Percentiles rank a stretch among this genome's conserved stretches.
These are phyloP conservation scores for Colletotrichum kahawae DNA, from an alignment of 2,329 filamentous ascomycete genomes.

Conservation along the genomic window DNA sequence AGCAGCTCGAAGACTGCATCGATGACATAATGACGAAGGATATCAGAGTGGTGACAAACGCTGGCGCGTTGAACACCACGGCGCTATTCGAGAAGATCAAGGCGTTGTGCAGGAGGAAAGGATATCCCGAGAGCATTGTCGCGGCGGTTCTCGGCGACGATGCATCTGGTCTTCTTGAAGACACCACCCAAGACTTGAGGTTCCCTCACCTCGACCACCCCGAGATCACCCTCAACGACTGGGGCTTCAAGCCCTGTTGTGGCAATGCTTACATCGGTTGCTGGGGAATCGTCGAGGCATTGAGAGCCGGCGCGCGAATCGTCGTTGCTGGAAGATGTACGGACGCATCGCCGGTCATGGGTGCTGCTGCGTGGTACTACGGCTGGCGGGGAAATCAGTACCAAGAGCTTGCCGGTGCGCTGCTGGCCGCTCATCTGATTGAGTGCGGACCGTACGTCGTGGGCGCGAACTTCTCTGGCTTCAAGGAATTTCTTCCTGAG, in stretches of 20 bases:
- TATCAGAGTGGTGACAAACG: slow-evolving; percentile 43
- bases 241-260: slow-evolving; percentile 28
- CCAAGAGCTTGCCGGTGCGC: slow-evolving; percentile 48
- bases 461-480: slow-evolving; percentile 56
- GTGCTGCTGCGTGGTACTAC: slow-evolving; percentile 58
- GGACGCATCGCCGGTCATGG: slow-evolving; percentile 54
- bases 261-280: slow-evolving; percentile 57
- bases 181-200: not conserved
- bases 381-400: slow-evolving; percentile 49
- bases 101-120: slow-evolving; percentile 29
- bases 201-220: slow-evolving; percentile 34
- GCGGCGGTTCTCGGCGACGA: not conserved
- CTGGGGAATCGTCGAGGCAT: slow-evolving; percentile 42
- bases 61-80: slow-evolving; percentile 41
- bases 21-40: slow-evolving; percentile 38
- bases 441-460: slow-evolving; percentile 57
- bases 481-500: slow-evolving; percentile 31
- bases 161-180: slow-evolving; percentile 2
- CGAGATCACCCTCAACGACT: slow-evolving; percentile 28
- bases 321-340: slow-evolving; percentile 47
- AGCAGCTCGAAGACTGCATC: slow-evolving; percentile 39
- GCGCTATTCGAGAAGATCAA: slow-evolving; percentile 34
- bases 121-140: slow-evolving; percentile 5
- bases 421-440: slow-evolving; percentile 55
- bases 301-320: slow-evolving; percentile 44